A percentile compares a stretch with the other conserved stretches of the same genome.
phyloP scores from a whole-genome alignment of 306 rosid genomes.

The Medicago lupulina region DNA sequence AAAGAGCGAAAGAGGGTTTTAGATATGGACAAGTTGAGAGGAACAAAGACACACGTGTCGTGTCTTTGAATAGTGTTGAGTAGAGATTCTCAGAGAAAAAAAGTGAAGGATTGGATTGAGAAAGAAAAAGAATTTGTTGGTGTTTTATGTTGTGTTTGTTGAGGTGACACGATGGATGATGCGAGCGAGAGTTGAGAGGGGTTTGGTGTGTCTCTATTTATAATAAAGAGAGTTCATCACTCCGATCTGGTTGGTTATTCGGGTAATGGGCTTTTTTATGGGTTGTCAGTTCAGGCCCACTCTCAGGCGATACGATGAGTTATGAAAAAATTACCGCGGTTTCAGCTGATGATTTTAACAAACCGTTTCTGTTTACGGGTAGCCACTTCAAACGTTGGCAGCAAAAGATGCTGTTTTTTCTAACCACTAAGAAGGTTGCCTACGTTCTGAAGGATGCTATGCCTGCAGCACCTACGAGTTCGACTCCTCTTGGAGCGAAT shows the following conservation, averaged over 20 bases:
- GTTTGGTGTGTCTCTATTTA: slow-evolving; percentile 4
- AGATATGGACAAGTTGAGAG: neutral
- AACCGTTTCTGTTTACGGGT: too few relatives aligned
- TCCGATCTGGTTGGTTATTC: neutral
- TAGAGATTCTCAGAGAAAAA: neutral
- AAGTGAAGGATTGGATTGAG: neutral
- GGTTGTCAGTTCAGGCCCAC: neutral
- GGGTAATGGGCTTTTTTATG: neutral
- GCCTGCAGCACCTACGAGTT: too few relatives aligned
- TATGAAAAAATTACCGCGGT: too few relatives aligned
- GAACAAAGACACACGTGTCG: neutral
- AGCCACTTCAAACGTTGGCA: too few relatives aligned
- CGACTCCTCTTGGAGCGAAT: too few relatives aligned
- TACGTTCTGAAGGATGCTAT: too few relatives aligned
- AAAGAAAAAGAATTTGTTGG: neutral
- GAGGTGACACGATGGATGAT: neutral
- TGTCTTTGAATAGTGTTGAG: neutral
- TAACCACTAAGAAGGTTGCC: too few relatives aligned
- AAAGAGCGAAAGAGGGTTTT: slow-evolving; percentile 17
- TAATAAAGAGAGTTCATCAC: neutral
- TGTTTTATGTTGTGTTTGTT: neutral
- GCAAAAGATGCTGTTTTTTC: too few relatives aligned
- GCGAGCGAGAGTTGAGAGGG: neutral
- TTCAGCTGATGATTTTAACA: too few relatives aligned
- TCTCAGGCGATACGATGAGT: too few relatives aligned